phyloP scores from a whole-genome alignment of 225 moss, liverwort and hornwort genomes.

The Straminergon stramineum region DNA sequence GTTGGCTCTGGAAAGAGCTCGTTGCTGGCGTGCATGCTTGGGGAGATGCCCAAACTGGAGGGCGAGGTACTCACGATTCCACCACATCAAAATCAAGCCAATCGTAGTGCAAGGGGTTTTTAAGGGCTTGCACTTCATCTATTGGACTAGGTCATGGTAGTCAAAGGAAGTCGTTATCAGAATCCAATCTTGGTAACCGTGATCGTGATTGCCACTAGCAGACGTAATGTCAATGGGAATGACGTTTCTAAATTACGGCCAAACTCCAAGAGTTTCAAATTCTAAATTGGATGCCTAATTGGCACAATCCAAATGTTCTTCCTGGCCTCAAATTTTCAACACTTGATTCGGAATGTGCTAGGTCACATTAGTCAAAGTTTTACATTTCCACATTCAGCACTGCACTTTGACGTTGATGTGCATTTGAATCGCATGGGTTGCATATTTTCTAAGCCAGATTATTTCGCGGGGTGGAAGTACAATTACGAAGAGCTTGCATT shows the following conservation, averaged over 20 bases:
- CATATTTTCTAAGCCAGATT: not conserved
- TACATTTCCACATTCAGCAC: not conserved
- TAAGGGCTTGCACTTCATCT: not conserved
- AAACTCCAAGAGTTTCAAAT: not conserved
- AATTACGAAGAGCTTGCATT: not conserved
- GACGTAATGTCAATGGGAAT: not conserved
- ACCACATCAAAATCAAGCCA: not conserved
- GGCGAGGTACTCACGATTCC: constrained; percentile 38
- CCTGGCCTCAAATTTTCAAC: not conserved
- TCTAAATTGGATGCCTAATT: not conserved
- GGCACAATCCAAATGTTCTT: not conserved
- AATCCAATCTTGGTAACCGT: not conserved
- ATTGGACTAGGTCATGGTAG: not conserved
- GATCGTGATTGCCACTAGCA: not conserved
- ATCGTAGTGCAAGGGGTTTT: not conserved
- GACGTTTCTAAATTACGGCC: not conserved
- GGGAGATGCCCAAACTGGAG: constrained; percentile 65
- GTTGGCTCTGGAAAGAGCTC: constrained; percentile 91
- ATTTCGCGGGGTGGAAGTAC: too few relatives aligned
- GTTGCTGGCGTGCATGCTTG: constrained; percentile 68
- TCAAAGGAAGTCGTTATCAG: not conserved
- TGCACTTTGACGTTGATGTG: not conserved
- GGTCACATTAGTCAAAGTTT: not conserved
- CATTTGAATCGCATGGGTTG: not conserved
- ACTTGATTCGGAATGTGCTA: not conserved